These are phyloP conservation scores for Prinsepia uniflora DNA, from an alignment of 306 rosid genomes.

Conservation along the genomic window DNA sequence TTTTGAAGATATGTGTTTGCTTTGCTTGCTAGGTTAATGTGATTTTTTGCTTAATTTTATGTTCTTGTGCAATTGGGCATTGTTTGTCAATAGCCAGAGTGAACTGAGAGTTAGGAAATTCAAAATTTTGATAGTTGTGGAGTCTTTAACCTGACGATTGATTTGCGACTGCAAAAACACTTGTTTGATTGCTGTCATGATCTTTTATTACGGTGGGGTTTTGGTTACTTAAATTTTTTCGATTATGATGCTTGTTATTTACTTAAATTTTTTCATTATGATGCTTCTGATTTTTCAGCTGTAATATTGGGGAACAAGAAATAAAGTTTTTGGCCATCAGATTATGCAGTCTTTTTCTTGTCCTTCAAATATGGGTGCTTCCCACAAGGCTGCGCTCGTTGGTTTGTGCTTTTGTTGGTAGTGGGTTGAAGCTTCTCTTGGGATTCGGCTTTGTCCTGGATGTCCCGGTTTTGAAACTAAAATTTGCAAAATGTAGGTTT, in stretches of 20 bases:
- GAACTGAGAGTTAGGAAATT: not conserved
- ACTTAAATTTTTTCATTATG: not conserved
- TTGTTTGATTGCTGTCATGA: not conserved
- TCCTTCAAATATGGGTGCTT: too few species aligned
- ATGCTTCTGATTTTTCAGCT: not conserved
- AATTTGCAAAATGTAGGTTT: not conserved
- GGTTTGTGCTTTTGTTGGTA: not conserved
- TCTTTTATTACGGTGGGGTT: not conserved
- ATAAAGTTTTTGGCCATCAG: too few species aligned
- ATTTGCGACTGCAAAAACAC: not conserved
- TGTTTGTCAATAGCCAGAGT: not conserved
- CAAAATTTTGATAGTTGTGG: not conserved
- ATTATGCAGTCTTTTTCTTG: not conserved
- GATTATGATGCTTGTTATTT: not conserved
- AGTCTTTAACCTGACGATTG: not conserved
- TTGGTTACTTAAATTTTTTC: not conserved
- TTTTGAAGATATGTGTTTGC: not conserved
- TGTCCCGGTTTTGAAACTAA: not conserved
- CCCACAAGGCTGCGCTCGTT: not conserved
- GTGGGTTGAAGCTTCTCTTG: not conserved
- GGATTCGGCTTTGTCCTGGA: not conserved
- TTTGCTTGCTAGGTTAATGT: conserved; percentile 2
- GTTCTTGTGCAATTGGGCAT: not conserved
- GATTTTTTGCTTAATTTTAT: not conserved
- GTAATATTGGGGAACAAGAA: not conserved